Evolutionary conservation across 1,139 yeast species (phyloP).

Genomic region (Suhomyces yuchorum): DNA sequence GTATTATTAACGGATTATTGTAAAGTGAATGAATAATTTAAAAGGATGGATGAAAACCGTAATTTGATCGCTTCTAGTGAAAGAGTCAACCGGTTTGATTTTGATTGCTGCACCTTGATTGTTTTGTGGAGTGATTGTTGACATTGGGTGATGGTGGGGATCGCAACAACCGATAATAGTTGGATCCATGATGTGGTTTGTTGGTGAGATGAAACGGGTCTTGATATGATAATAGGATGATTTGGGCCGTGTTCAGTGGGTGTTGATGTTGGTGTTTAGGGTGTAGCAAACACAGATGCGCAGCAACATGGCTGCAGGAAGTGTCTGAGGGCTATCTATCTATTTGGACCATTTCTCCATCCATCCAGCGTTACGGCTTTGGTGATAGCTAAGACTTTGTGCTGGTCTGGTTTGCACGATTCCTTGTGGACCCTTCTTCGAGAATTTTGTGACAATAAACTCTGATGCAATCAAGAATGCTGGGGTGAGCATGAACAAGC

Average conservation of each 20-base stretch:
- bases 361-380: conserved; percentile 2
- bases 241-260: no score
- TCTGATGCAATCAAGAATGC: conserved; percentile 23
- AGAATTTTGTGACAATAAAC: conserved; percentile 20
- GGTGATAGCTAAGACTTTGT: conserved; percentile 5
- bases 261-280: no score
- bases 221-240: no score
- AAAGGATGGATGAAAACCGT: neutral
- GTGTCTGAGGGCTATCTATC: neutral
- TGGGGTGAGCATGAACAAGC: conserved; percentile 23
- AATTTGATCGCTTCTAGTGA: neutral
- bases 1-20: neutral
- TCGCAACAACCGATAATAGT: no score
- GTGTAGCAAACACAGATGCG: no score
- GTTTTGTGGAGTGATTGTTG: neutral
- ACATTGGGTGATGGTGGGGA: neutral
- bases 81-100: neutral
- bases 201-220: no score
- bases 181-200: no score
- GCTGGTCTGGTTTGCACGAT: conserved; percentile 12
- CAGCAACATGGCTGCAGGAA: neutral
- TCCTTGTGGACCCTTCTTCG: conserved; percentile 19
- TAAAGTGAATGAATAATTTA: neutral
- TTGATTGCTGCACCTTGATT: neutral
- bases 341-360: conserved; percentile 4